These are phyloP conservation scores for Ascochyta pisi DNA, from an alignment of 2,329 filamentous ascomycete genomes.

Conservation along the genomic window DNA sequence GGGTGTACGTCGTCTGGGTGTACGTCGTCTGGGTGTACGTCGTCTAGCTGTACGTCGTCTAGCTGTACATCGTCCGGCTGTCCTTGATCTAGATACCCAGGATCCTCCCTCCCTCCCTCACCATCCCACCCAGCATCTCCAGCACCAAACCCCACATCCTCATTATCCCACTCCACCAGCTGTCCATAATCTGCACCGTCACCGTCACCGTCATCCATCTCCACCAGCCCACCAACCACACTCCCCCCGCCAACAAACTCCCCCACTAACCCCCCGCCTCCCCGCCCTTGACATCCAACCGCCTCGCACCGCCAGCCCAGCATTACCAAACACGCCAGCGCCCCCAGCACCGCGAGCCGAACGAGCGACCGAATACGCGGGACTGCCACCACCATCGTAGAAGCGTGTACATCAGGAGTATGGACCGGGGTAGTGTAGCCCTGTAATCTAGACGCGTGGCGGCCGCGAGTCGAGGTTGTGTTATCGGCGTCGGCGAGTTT, in stretches of 20 bases:
- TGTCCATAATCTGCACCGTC: background rate
- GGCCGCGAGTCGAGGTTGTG: background rate
- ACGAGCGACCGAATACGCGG: background rate
- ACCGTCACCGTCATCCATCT: background rate
- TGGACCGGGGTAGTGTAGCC: background rate
- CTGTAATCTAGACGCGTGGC: background rate
- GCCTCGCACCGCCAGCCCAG: conserved; percentile 12
- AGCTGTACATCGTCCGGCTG: no score
- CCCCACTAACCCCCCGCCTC: background rate
- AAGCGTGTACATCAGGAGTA: no score
- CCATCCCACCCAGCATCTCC: background rate
- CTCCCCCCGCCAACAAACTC: background rate
- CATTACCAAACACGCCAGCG: background rate
- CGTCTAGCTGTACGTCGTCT: no score
- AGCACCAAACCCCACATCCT: background rate
- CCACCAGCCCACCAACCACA: background rate
- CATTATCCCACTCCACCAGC: conserved; percentile 1
- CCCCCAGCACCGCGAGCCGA: background rate
- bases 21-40: no score
- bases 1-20: no score
- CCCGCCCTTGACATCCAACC: background rate
- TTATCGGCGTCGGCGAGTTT: background rate
- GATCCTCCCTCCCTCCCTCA: background rate
- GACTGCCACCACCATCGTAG: background rate
- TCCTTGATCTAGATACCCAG: no score